Evolutionary conservation across 2,329 filamentous ascomycete genomes (phyloP), one percentile per base, ranked within the genome.

Genomic region (Fusarium sp.): DNA sequence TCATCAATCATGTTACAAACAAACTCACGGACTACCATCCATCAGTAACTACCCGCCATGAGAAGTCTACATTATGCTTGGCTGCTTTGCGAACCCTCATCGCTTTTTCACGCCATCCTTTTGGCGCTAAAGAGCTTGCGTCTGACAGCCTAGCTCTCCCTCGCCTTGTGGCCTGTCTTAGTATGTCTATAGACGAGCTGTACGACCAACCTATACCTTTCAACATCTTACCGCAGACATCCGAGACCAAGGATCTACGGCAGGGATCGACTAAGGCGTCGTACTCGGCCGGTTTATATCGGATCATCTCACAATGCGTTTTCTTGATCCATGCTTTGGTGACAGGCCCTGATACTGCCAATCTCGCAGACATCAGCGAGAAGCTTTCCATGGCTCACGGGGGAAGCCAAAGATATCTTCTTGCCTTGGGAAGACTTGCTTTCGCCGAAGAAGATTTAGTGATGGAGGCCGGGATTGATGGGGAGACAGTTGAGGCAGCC

Each of bases 391-490:
- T 88, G 13, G 88, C 93, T 0, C 86, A 89, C 9, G 93, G 94
- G 6, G 93, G 91, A 1, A 89, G 90, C 56, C 94, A 97, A 77
- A 94, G 94, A 57, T 95, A 97, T 76, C 84, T 97, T 2, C 88
- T 98, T 14, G 90, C 90, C 4, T 84, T 99, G 47, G 94, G 94
- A 0, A 84, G 95, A 45, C 83, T 98, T n/a, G 94, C 93, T 0
- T 98, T 97, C 79, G 91, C 90, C 10, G 89, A 91, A 54, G 94
- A 97, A 68, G 92, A 94, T 35, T 81, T 93, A 13, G 88, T 96
- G 15, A 86, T 97, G 33, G 94, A 98, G 81, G 85, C 86, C 3
- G 91, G 91, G 1, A 92, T 97, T 58, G 92, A 93, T 39, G 89
- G 92, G 33, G 93, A 94, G 71, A 93, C 94, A 2, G 89, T 92